Evolutionary conservation across 1,139 yeast species (phyloP).

Genomic region (Geotrichum restrictum): DNA sequence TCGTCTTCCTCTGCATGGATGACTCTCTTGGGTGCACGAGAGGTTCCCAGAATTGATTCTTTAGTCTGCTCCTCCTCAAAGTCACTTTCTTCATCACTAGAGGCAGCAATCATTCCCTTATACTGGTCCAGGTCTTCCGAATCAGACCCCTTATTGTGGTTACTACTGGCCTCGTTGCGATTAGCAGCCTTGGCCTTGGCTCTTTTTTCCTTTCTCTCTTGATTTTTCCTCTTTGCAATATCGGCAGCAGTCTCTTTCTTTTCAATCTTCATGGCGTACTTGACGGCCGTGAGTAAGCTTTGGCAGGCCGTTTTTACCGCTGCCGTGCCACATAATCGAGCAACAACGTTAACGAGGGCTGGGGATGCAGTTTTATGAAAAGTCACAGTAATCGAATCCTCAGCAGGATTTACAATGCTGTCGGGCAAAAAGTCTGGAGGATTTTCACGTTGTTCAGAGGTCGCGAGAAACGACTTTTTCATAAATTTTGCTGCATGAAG

Average conservation of each 20-base stretch:
- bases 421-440: slow-evolving; percentile 25
- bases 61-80: background rate
- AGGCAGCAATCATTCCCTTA: slow-evolving; percentile 21
- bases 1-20: slow-evolving; percentile 29
- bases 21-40: slow-evolving; percentile 21
- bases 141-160: slow-evolving; percentile 15
- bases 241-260: slow-evolving; percentile 14
- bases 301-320: slow-evolving; percentile 46
- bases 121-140: slow-evolving; percentile 22
- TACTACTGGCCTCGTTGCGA: no score
- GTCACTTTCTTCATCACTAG: slow-evolving; percentile 25
- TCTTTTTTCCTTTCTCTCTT: slow-evolving; percentile 33
- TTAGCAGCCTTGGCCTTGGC: slow-evolving; percentile 32
- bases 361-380: slow-evolving; percentile 13
- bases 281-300: slow-evolving; percentile 56
- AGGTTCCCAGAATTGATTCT: slow-evolving; percentile 37
- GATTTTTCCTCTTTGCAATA: slow-evolving; percentile 46
- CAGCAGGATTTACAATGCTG: slow-evolving; percentile 13
- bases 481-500: slow-evolving; percentile 29
- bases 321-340: slow-evolving; percentile 58
- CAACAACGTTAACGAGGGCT: slow-evolving; percentile 39
- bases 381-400: slow-evolving; percentile 5
- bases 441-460: slow-evolving; percentile 22
- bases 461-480: slow-evolving; percentile 27
- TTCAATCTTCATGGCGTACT: slow-evolving; percentile 54